Percentiles rank a stretch among this genome's conserved stretches.
These are phyloP conservation scores for Canavalia gladiata DNA, from an alignment of 306 rosid species.

Conservation along the genomic window DNA sequence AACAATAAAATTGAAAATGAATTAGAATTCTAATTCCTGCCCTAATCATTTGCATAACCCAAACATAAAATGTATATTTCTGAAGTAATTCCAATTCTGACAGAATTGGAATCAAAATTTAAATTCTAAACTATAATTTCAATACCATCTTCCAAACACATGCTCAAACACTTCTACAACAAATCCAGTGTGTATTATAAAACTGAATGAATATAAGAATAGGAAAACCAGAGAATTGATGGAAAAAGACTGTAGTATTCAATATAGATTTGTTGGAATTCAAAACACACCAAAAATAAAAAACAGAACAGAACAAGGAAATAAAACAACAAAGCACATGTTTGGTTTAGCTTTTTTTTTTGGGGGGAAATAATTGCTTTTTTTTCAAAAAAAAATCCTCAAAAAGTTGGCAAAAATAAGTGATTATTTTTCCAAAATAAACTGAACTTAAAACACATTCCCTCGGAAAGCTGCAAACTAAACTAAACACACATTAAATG, in stretches of 20 bases:
- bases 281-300: not conserved
- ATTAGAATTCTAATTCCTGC: no score
- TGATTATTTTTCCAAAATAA: not conserved
- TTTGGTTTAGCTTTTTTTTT: not conserved
- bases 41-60: not conserved
- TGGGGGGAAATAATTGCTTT: no score
- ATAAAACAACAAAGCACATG: not conserved
- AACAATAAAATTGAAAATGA: not conserved
- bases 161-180: not conserved
- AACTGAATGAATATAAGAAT: not conserved
- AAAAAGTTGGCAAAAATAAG: no score
- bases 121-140: no score
- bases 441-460: no score
- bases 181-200: conserved; percentile 5
- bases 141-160: not conserved
- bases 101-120: not conserved
- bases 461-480: not conserved
- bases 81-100: not conserved
- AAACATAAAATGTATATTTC: not conserved
- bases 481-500: not conserved
- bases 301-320: not conserved
- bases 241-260: not conserved
- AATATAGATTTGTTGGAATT: not conserved
- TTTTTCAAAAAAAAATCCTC: not conserved
- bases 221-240: conserved; percentile 4